Conservation (phyloP, 1,139 yeast species). For the Nakaseomyces uthaithaninus region DNA sequence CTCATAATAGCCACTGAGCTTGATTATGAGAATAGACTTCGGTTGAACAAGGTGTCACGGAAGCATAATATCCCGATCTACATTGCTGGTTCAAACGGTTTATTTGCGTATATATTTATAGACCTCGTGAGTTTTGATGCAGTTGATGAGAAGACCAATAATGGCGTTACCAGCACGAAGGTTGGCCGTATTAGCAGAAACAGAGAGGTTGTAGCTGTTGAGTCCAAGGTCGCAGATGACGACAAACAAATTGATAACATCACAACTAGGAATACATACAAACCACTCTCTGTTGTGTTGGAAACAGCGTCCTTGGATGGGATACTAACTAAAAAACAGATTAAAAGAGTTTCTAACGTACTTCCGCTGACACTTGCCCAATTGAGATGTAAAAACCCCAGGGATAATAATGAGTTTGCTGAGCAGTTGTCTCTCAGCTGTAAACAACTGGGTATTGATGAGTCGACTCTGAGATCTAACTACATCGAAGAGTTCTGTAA, state of each 20-base stretch:
- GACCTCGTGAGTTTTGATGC: conserved; percentile 62
- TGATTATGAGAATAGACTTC: conserved; percentile 33
- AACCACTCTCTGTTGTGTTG: conserved; percentile 35
- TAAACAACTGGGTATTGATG: conserved; percentile 38
- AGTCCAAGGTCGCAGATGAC: conserved; percentile 35
- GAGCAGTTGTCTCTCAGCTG: conserved; percentile 33
- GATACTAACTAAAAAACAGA: conserved; percentile 47
- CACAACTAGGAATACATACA: conserved; percentile 49
- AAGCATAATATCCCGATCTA: conserved; percentile 54
- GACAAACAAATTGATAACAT: conserved; percentile 42
- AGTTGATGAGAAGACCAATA: conserved; percentile 44
- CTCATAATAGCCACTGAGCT: conserved; percentile 72
- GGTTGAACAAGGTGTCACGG: conserved; percentile 50
- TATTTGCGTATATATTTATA: conserved; percentile 73
- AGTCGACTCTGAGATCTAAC: conserved; percentile 34
- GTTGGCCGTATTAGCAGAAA: conserved; percentile 41
- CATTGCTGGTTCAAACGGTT: conserved; percentile 63
- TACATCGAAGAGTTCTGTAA: conserved; percentile 37
- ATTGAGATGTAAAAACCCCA: conserved; percentile 15
- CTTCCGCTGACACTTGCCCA: conserved; percentile 57
- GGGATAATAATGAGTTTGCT: conserved; percentile 24
- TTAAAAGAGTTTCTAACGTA: conserved; percentile 49
- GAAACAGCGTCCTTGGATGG: conserved; percentile 35
- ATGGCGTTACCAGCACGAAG: conserved; percentile 34
- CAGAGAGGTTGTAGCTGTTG: conserved; percentile 47